phyloP scores from a whole-genome alignment of 2,329 filamentous ascomycete species.

The Albophoma yamanashiensis region DNA sequence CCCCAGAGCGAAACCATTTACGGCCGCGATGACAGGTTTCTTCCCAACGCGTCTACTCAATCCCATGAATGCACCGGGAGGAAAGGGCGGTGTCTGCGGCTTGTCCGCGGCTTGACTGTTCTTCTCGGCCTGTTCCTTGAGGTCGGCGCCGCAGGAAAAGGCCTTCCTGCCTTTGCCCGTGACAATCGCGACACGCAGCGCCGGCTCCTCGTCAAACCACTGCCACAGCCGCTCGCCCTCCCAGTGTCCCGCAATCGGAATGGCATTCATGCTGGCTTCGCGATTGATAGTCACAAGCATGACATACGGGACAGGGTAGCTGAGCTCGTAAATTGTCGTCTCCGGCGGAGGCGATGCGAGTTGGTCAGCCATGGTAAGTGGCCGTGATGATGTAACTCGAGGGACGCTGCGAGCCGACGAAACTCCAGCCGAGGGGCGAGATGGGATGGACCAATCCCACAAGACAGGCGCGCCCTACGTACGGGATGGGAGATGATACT shows the following conservation, averaged over 20 bases:
- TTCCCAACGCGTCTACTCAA: constrained; percentile 45
- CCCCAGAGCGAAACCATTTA: constrained; percentile 46
- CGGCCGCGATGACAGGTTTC: constrained; percentile 49
- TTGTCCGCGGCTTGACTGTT: constrained; percentile 9
- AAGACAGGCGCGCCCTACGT: not conserved
- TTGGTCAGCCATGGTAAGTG: constrained; percentile 3
- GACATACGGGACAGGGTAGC: constrained; percentile 33
- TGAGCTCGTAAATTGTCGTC: constrained; percentile 17
- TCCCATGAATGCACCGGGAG: constrained; percentile 33
- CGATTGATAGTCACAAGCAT: constrained; percentile 43
- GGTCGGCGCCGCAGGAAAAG: constrained; percentile 44
- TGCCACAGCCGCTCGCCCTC: constrained; percentile 37
- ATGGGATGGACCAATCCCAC: not conserved
- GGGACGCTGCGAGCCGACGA: not conserved
- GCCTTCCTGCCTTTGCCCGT: constrained; percentile 40
- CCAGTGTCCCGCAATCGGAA: constrained; percentile 30
- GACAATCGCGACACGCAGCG: constrained; percentile 34
- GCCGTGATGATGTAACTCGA: not conserved
- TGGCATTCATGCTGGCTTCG: constrained; percentile 34
- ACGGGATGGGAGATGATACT: not conserved
- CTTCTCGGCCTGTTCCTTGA: constrained; percentile 33
- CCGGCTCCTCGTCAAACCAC: constrained; percentile 42
- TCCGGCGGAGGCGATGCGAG: constrained; percentile 7
- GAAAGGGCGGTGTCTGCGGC: constrained; percentile 10
- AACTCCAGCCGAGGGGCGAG: not conserved